A percentile compares a stretch with the other conserved stretches of the same genome.
Evolutionary conservation across 2,329 filamentous ascomycete species (phyloP).

Genomic region (Colletotrichum salicis): DNA sequence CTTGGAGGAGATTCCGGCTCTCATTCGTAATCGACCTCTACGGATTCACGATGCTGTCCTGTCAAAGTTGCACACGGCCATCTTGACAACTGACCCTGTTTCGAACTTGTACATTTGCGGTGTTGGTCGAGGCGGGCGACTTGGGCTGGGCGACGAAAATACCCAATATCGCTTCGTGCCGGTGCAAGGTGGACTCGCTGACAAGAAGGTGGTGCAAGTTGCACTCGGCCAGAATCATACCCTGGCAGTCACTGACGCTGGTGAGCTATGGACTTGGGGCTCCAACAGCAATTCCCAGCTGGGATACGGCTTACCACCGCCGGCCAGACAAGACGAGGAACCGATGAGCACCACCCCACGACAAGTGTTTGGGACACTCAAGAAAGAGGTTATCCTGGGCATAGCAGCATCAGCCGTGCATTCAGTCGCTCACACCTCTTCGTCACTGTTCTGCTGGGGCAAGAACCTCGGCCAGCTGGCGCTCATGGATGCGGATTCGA

Average conservation of each 20-base stretch:
- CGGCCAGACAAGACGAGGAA: conserved; percentile 78
- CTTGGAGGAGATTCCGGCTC: conserved; percentile 71
- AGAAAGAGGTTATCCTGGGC: conserved; percentile 84
- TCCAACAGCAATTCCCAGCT: conserved; percentile 87
- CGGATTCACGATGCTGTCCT: conserved; percentile 84
- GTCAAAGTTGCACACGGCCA: conserved; percentile 90
- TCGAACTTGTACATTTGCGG: conserved; percentile 95
- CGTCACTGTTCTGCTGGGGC: conserved; percentile 90
- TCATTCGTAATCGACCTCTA: conserved; percentile 78
- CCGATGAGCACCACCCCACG: conserved; percentile 83
- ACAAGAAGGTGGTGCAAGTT: conserved; percentile 79
- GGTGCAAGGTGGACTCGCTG: conserved; percentile 79
- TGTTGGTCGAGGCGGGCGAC: conserved; percentile 87
- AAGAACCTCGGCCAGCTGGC: conserved; percentile 95
- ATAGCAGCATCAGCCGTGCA: conserved; percentile 91
- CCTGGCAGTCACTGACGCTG: conserved; percentile 83
- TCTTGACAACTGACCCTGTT: conserved; percentile 86
- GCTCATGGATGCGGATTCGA: conserved; percentile 92
- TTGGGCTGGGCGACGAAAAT: conserved; percentile 89
- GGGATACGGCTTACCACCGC: conserved; percentile 80
- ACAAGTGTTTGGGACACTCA: conserved; percentile 91
- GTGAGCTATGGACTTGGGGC: conserved; percentile 96
- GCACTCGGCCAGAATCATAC: conserved; percentile 93
- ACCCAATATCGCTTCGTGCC: conserved; percentile 89
- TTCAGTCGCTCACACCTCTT: conserved; percentile 86